Conservation (phyloP, 1,284 basidiomycete genomes). For the Ganoderma lucidum region DNA sequence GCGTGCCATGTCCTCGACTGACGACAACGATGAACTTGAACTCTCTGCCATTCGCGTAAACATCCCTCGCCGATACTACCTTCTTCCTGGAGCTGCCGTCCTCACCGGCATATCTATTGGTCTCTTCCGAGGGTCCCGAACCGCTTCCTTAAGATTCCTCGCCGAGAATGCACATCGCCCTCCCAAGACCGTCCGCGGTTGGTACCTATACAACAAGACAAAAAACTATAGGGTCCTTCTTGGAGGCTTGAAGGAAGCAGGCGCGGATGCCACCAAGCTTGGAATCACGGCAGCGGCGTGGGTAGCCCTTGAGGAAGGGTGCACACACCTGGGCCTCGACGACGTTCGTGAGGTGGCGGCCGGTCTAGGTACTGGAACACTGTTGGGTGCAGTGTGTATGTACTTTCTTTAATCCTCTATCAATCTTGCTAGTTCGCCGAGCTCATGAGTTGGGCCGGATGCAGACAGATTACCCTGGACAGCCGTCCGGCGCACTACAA, state of each 20-base stretch:
- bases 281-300: constrained; percentile 65
- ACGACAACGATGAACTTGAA: constrained; percentile 29
- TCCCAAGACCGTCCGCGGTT: constrained; percentile 83
- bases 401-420: constrained; percentile 31
- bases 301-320: constrained; percentile 73
- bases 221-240: constrained; percentile 88
- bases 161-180: constrained; percentile 75
- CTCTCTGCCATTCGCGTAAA: constrained; percentile 44
- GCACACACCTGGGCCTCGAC: constrained; percentile 54
- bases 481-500: constrained; percentile 54
- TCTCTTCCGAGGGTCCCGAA: constrained; percentile 71
- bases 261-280: constrained; percentile 62
- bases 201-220: constrained; percentile 94
- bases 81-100: constrained; percentile 65
- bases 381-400: constrained; percentile 73
- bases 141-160: constrained; percentile 55
- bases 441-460: constrained; percentile 26
- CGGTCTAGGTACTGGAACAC: constrained; percentile 65
- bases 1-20: constrained; percentile 32
- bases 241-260: constrained; percentile 75
- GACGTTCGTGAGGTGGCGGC: constrained; percentile 67
- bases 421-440: constrained; percentile 6
- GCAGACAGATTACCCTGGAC: constrained; percentile 70
- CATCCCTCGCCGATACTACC: constrained; percentile 47
- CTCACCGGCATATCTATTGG: constrained; percentile 72